These are phyloP conservation scores for Pouteria glomerata DNA, from an alignment of 148 eudicot genomes.

Conservation along the genomic window DNA sequence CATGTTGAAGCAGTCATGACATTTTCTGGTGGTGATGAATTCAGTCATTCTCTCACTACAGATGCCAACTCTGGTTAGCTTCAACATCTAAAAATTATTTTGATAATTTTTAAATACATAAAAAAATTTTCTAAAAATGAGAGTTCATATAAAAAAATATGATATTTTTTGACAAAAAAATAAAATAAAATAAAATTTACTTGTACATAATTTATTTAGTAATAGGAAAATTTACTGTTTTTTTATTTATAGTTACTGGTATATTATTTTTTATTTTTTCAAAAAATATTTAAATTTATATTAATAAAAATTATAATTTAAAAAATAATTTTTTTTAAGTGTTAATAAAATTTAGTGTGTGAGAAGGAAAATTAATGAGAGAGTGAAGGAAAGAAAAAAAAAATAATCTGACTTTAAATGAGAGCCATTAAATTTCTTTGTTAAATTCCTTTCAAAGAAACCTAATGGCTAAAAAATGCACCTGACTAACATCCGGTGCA, in stretches of 20 bases:
- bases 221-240: too few species aligned
- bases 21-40: not conserved
- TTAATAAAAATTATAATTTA: not conserved
- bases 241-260: too few species aligned
- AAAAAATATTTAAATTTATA: not conserved
- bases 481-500: too few species aligned
- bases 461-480: too few species aligned
- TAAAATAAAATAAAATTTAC: not conserved
- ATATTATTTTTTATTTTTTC: too few species aligned
- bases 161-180: not conserved
- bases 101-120: too few species aligned
- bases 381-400: not conserved
- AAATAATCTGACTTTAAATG: not conserved
- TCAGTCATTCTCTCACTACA: not conserved
- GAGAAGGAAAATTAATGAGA: not conserved
- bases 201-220: not conserved
- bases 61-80: not conserved
- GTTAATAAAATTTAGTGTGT: too few species aligned
- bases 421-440: too few species aligned
- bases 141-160: too few species aligned
- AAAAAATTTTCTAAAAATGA: too few species aligned
- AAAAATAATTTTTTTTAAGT: not conserved
- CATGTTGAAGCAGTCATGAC: not conserved
- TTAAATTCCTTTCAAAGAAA: not conserved
- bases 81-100: too few species aligned